Evolutionary conservation across 2,329 filamentous ascomycete genomes (phyloP).

Genomic region (Diaporthe vexans): DNA sequence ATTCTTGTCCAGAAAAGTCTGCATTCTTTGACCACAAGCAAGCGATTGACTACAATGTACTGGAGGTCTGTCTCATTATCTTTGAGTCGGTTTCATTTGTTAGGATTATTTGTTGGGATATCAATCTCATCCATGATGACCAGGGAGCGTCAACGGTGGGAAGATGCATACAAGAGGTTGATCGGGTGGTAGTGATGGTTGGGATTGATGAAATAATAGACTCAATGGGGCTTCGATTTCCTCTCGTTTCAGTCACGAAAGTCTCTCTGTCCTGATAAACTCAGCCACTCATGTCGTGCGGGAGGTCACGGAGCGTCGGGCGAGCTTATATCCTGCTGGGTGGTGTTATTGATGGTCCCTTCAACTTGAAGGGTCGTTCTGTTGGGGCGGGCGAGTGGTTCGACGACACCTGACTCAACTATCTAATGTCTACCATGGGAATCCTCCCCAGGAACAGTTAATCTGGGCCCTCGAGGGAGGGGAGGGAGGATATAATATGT

Average conservation of each 20-base stretch:
- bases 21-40: constrained; percentile 29
- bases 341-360: not conserved
- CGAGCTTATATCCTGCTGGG: not conserved
- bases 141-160: not conserved
- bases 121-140: constrained; percentile 7
- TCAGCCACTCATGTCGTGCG: not conserved
- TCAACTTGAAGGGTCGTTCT: not conserved
- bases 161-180: constrained; percentile 15
- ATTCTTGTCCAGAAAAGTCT: constrained; percentile 18
- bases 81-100: constrained; percentile 23
- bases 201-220: constrained; percentile 29
- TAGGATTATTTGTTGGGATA: constrained; percentile 5
- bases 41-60: constrained; percentile 29
- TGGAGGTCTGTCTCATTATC: constrained; percentile 23
- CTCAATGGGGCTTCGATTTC: constrained; percentile 22
- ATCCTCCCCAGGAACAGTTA: not conserved
- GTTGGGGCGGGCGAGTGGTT: not conserved
- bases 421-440: constrained; percentile 23
- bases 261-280: not conserved
- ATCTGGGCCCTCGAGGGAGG: not conserved
- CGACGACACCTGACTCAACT: not conserved
- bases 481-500: not conserved
- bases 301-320: not conserved
- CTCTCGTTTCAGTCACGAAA: constrained; percentile 5
- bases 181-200: not conserved